A percentile compares a stretch with the other conserved stretches of the same genome.
Evolutionary conservation across 2,329 filamentous ascomycete genomes (phyloP).

Genomic region (Eurotiales sp.): DNA sequence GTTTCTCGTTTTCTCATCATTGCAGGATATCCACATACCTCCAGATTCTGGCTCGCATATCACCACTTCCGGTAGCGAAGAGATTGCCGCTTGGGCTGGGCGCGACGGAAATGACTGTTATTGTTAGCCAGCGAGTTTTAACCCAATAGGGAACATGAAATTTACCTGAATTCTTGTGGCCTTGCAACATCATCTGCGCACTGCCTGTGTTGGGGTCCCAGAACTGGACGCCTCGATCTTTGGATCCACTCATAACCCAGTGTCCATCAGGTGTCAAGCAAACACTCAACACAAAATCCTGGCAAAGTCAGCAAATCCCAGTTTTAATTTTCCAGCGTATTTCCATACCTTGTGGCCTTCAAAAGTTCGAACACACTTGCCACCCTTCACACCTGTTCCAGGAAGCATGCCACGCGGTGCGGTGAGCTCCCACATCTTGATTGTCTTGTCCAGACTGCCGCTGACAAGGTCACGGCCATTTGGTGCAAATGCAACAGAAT

Average conservation of each 20-base stretch:
- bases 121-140: constrained; percentile 17
- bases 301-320: constrained; percentile 4
- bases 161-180: constrained; percentile 89
- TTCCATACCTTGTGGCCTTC: constrained; percentile 82
- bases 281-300: constrained; percentile 96
- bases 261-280: constrained; percentile 89
- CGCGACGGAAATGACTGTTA: constrained; percentile 84
- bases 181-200: constrained; percentile 96
- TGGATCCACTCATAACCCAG: constrained; percentile 96
- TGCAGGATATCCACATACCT: constrained; percentile 50
- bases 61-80: constrained; percentile 94
- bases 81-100: constrained; percentile 82
- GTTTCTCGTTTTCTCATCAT: constrained; percentile 14
- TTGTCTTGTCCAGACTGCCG: constrained; percentile 93
- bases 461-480: constrained; percentile 90
- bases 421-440: constrained; percentile 97
- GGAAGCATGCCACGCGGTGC: constrained; percentile 64
- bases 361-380: constrained; percentile 93
- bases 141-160: constrained; percentile 13
- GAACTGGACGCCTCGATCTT: constrained; percentile 96
- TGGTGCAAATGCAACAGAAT: constrained; percentile 92
- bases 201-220: constrained; percentile 94
- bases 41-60: constrained; percentile 98
- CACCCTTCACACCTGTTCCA: constrained; percentile 69
- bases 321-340: background rate